Evolutionary conservation across 352 stramenopile genomes (phyloP).

Genomic region (Pythium insidiosum): DNA sequence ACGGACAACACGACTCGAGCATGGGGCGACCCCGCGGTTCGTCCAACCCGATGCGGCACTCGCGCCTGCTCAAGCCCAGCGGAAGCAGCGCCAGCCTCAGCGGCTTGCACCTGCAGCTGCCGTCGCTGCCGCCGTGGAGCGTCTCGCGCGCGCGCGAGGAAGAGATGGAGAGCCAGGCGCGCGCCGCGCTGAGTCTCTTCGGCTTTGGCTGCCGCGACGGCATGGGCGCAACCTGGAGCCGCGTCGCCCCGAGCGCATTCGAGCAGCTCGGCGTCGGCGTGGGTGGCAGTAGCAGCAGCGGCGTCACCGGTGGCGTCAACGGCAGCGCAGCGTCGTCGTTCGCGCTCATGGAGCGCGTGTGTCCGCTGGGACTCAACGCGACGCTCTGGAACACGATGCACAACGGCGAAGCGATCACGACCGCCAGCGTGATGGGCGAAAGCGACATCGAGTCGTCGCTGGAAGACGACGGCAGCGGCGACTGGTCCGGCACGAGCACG

Average conservation of each 20-base stretch:
- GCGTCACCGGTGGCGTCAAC: constrained; percentile 14
- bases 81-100: constrained; percentile 4
- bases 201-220: constrained; percentile 51
- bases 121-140: neutral
- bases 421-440: constrained; percentile 9
- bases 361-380: constrained; percentile 45
- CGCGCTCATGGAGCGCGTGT: constrained; percentile 52
- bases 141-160: constrained; percentile 15
- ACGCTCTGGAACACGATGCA: constrained; percentile 62
- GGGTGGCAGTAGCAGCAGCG: constrained; percentile 7
- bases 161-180: constrained; percentile 35
- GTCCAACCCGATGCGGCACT: constrained; percentile 11
- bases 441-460: constrained; percentile 12
- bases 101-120: constrained; percentile 8
- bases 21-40: constrained; percentile 9
- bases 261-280: neutral
- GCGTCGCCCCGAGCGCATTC: constrained; percentile 20
- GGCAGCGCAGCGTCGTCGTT: constrained; percentile 17
- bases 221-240: constrained; percentile 48
- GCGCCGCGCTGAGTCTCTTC: constrained; percentile 58
- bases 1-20: neutral
- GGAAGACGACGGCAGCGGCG: neutral
- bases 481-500: neutral
- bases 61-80: constrained; percentile 12
- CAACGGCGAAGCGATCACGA: constrained; percentile 20